phyloP scores from a whole-genome alignment of 768 basidiomycete species.

The Lepiota venenata region DNA sequence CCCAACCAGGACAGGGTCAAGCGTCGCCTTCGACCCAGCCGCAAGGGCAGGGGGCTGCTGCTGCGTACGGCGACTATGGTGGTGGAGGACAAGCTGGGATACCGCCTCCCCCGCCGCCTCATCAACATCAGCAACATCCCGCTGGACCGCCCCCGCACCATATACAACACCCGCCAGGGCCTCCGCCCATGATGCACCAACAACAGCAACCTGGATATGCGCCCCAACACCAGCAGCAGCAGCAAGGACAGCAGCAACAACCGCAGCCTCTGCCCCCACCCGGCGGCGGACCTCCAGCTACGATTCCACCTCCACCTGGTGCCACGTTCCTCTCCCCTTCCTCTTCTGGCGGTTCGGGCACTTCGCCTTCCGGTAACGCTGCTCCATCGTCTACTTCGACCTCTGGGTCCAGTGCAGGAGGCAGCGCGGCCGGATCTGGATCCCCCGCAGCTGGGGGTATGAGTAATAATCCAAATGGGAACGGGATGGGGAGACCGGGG shows the following conservation, averaged over 20 bases:
- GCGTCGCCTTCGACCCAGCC: constrained; percentile 12
- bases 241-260: constrained; percentile 2
- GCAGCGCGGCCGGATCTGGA: no score
- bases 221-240: constrained; percentile 6
- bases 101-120: constrained; percentile 20
- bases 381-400: no score
- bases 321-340: constrained; percentile 6
- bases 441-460: no score
- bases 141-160: constrained; percentile 14
- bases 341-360: not conserved
- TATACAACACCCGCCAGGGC: constrained; percentile 15
- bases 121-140: constrained; percentile 18
- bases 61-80: constrained; percentile 8
- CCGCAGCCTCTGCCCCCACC: constrained; percentile 12
- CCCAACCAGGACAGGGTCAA: constrained; percentile 6
- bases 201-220: constrained; percentile 13
- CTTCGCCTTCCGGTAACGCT: no score
- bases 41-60: constrained; percentile 8
- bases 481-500: no score
- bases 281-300: constrained; percentile 13
- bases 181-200: constrained; percentile 10
- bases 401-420: no score
- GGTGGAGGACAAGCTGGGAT: constrained; percentile 16
- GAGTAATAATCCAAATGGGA: no score
- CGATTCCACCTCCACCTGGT: constrained; percentile 17